Conservation (phyloP, 2,329 filamentous ascomycete genomes). For the Cladosporium austrohemisphaericum region DNA sequence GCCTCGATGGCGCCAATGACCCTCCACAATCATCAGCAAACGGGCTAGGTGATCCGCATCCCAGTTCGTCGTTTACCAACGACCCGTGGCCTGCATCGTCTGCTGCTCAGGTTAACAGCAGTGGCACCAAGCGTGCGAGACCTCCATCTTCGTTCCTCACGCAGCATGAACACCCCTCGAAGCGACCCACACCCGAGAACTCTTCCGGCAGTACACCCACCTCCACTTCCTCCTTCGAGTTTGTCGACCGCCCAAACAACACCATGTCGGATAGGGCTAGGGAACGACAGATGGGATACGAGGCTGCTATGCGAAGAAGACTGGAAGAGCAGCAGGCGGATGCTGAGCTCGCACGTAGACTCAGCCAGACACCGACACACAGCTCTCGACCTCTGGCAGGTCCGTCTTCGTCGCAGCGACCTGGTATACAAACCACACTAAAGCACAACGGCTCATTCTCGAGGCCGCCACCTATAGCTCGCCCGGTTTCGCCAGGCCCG, state of each 20-base stretch:
- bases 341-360: slow-evolving; percentile 25
- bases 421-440: slow-evolving; percentile 30
- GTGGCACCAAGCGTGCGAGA: slow-evolving; percentile 4
- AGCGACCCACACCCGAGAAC: slow-evolving; percentile 30
- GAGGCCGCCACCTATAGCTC: slow-evolving; percentile 19
- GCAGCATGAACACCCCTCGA: slow-evolving; percentile 22
- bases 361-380: slow-evolving; percentile 22
- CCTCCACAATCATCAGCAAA: slow-evolving; percentile 4
- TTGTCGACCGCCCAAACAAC: slow-evolving; percentile 16
- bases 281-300: slow-evolving; percentile 15
- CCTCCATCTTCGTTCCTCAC: slow-evolving; percentile 9
- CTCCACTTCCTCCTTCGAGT: slow-evolving; percentile 24
- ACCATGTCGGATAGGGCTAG: slow-evolving; percentile 13
- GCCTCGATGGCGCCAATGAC: slow-evolving; percentile 11
- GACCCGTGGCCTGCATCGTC: too few species aligned
- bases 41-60: too few species aligned
- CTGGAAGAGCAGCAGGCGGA: slow-evolving; percentile 23
- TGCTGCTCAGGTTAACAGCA: neutral
- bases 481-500: slow-evolving; percentile 10
- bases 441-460: slow-evolving; percentile 25
- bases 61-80: too few species aligned
- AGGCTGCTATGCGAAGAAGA: slow-evolving; percentile 17
- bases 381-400: slow-evolving; percentile 8
- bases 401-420: slow-evolving; percentile 23
- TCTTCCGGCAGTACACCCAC: slow-evolving; percentile 26